Evolutionary conservation across 2,329 filamentous ascomycete genomes (phyloP).

Genomic region (Hymenoscyphus occultus): DNA sequence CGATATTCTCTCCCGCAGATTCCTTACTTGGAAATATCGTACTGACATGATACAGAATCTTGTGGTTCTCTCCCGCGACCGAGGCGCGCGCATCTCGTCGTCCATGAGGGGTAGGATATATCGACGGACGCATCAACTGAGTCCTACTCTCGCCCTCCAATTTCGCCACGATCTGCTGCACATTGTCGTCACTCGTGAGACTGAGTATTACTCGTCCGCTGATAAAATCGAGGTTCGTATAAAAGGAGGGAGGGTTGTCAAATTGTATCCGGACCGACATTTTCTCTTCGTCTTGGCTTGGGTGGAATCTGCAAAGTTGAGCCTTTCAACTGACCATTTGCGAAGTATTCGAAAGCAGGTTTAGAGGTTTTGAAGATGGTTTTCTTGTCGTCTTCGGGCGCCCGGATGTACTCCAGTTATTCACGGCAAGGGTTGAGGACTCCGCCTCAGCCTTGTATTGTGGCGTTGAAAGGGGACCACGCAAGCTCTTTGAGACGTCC

Average conservation of each 20-base stretch:
- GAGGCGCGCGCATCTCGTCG: constrained; percentile 25
- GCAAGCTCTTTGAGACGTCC: background rate
- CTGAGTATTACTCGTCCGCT: constrained; percentile 57
- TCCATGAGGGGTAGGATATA: constrained; percentile 20
- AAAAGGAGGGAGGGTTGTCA: constrained; percentile 66
- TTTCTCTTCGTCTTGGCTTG: constrained; percentile 17
- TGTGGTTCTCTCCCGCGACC: constrained; percentile 57
- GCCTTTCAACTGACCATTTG: background rate
- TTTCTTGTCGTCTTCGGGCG: background rate
- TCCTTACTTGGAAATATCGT: constrained; percentile 62
- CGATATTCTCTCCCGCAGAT: constrained; percentile 31
- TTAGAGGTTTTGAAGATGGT: background rate
- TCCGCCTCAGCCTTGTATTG: background rate
- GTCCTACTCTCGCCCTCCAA: constrained; percentile 77
- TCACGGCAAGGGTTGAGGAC: background rate
- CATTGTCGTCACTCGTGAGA: constrained; percentile 63
- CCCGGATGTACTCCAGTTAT: background rate
- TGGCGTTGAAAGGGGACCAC: background rate
- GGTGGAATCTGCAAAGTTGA: background rate
- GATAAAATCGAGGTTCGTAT: constrained; percentile 76
- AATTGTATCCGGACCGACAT: constrained; percentile 69
- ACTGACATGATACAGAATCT: constrained; percentile 72
- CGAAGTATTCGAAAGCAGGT: background rate
- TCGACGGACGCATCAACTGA: constrained; percentile 40
- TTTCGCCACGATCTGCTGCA: constrained; percentile 75